Percentiles rank a stretch among this genome's conserved stretches.
Evolutionary conservation across 306 rosid genomes (phyloP).

Genomic region (Lathyrus sativus): DNA sequence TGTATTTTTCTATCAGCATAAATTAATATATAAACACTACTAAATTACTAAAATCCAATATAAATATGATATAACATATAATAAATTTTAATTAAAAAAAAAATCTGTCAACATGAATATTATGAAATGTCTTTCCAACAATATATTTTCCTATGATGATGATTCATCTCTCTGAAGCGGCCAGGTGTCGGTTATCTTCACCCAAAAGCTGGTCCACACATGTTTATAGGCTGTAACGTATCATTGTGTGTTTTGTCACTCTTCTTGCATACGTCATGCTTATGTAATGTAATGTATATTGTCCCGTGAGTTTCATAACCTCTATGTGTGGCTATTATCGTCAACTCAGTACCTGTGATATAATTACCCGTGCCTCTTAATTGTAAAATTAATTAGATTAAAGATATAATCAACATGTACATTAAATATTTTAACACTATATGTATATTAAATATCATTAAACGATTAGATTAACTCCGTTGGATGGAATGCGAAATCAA

Average conservation of each 20-base stretch:
- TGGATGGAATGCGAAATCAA: too few relatives aligned
- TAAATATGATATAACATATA: too few relatives aligned
- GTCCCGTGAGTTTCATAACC: neutral
- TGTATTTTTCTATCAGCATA: too few relatives aligned
- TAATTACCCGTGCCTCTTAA: neutral
- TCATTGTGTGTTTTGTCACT: neutral
- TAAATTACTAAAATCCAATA: too few relatives aligned
- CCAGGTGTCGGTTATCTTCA: constrained; percentile 27
- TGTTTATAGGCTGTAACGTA: neutral
- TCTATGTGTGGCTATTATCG: neutral
- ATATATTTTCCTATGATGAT: neutral
- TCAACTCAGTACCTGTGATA: neutral
- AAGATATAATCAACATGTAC: neutral
- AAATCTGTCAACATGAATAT: too few relatives aligned
- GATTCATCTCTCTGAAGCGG: neutral
- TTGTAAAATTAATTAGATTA: neutral
- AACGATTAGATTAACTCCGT: too few relatives aligned
- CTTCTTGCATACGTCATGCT: constrained; percentile 12
- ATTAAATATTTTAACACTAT: neutral
- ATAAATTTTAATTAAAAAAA: too few relatives aligned
- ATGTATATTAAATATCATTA: too few relatives aligned
- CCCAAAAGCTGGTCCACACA: neutral
- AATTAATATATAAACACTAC: too few relatives aligned
- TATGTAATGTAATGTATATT: neutral
- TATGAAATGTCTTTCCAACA: too few relatives aligned